Conservation (phyloP, 2,329 filamentous ascomycete genomes). For the Corynespora cassiicola region DNA sequence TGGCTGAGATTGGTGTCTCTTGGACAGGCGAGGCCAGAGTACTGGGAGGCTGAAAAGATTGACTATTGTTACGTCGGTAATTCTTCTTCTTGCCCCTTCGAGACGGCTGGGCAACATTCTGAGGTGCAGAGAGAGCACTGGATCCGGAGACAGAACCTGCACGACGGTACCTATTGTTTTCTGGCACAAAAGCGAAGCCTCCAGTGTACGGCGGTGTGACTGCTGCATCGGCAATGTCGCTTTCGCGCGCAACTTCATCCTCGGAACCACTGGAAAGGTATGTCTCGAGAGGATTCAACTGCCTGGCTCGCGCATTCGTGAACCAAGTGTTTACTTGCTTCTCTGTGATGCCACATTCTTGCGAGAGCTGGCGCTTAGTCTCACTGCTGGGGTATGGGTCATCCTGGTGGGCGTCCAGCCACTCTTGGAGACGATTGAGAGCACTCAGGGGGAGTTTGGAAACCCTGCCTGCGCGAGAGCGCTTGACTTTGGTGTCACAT, state of each 20-base stretch:
- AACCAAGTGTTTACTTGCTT: slow-evolving; percentile 46
- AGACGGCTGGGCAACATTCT: slow-evolving; percentile 12
- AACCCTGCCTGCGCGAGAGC: slow-evolving; percentile 35
- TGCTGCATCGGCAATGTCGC: slow-evolving; percentile 18
- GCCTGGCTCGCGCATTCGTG: slow-evolving; percentile 40
- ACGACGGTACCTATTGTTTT: slow-evolving; percentile 2
- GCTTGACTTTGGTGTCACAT: slow-evolving; percentile 23
- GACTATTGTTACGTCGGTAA: slow-evolving; percentile 29
- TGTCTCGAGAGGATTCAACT: slow-evolving; percentile 23
- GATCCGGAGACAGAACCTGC: slow-evolving; percentile 15
- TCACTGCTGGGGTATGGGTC: slow-evolving; percentile 40
- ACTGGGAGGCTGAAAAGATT: slow-evolving; percentile 11
- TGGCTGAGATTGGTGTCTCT: slow-evolving; percentile 6
- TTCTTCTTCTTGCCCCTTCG: slow-evolving; percentile 46
- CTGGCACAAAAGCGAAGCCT: slow-evolving; percentile 11
- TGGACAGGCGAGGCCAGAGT: slow-evolving; percentile 13
- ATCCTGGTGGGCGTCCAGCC: slow-evolving; percentile 35
- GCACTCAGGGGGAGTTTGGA: slow-evolving; percentile 38
- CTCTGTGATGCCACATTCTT: slow-evolving; percentile 39
- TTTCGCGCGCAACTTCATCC: slow-evolving; percentile 23
- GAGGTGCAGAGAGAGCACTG: slow-evolving; percentile 8
- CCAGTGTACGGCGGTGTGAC: slow-evolving; percentile 11
- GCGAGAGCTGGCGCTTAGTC: slow-evolving; percentile 34
- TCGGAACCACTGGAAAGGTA: slow-evolving; percentile 17
- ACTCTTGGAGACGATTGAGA: slow-evolving; percentile 30